Conservation (phyloP, 371 early-diverging fungal genomes). For the Rhizopus stolonifer region DNA sequence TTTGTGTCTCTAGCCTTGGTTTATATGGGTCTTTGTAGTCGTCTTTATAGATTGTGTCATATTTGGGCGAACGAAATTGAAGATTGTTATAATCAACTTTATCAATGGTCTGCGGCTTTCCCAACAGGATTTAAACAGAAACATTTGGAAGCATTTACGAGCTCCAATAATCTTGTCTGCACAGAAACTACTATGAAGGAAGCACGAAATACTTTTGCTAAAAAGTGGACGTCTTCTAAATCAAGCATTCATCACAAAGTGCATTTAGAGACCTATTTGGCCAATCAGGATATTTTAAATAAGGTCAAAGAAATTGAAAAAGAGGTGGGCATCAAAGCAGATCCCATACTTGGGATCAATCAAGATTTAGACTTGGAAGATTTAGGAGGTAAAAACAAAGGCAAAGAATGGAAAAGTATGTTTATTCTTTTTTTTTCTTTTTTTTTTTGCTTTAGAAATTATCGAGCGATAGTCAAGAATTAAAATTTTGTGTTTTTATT, state of each 20-base stretch:
- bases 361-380: constrained; percentile 17
- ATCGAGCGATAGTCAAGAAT: not conserved
- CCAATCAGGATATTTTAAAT: constrained; percentile 12
- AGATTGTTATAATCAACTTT: constrained; percentile 35
- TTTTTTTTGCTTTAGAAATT: not conserved
- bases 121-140: constrained; percentile 36
- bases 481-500: too few relatives aligned
- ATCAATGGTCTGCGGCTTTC: constrained; percentile 32
- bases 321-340: constrained; percentile 4
- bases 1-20: constrained; percentile 38
- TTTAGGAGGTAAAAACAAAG: constrained; percentile 22
- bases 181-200: constrained; percentile 10
- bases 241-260: constrained; percentile 15
- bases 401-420: not conserved
- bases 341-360: not conserved
- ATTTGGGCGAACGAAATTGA: constrained; percentile 32
- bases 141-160: constrained; percentile 7
- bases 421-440: not conserved
- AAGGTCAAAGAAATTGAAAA: constrained; percentile 13
- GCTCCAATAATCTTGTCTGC: constrained; percentile 11
- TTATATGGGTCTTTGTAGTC: constrained; percentile 36
- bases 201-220: constrained; percentile 7
- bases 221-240: constrained; percentile 6
- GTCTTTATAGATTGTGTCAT: constrained; percentile 30
- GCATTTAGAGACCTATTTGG: constrained; percentile 21